A percentile compares a stretch with the other conserved stretches of the same genome.
These are phyloP conservation scores for Actinomucor elegans DNA, from an alignment of 371 early-diverging fungal species.

Conservation along the genomic window DNA sequence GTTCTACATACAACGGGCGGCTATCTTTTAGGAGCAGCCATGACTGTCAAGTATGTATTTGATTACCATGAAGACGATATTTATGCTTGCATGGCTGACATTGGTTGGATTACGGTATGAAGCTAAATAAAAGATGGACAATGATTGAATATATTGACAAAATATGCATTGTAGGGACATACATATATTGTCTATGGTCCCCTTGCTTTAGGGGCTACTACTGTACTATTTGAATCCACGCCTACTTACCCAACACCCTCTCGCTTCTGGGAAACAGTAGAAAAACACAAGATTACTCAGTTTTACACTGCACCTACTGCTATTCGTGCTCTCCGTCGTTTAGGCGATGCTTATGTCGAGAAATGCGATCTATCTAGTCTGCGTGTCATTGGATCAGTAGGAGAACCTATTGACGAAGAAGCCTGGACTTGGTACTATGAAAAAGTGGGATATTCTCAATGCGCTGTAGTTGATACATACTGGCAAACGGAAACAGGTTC, in stretches of 20 bases:
- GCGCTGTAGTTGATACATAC: constrained; percentile 97
- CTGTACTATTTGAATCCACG: constrained; percentile 91
- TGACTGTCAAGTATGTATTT: constrained; percentile 90
- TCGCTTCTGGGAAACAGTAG: constrained; percentile 84
- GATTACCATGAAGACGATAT: constrained; percentile 85
- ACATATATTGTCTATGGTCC: constrained; percentile 97
- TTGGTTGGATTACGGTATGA: constrained; percentile 79
- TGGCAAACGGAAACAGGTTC: constrained; percentile 98
- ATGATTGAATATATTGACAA: too few relatives aligned
- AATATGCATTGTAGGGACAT: constrained; percentile 69
- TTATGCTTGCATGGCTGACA: constrained; percentile 79
- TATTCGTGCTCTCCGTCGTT: constrained; percentile 88
- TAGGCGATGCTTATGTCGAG: constrained; percentile 81
- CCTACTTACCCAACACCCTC: constrained; percentile 84
- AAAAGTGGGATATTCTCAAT: constrained; percentile 81
- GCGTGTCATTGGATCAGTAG: constrained; percentile 94
- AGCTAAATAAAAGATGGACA: too few relatives aligned
- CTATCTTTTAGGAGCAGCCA: constrained; percentile 85
- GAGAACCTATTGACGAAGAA: constrained; percentile 98
- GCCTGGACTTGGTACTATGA: constrained; percentile 98
- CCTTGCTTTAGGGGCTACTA: constrained; percentile 84
- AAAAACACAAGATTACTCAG: constrained; percentile 91
- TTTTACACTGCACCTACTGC: constrained; percentile 99
- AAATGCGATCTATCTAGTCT: constrained; percentile 77
- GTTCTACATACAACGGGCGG: constrained; percentile 91